A percentile compares a stretch with the other conserved stretches of the same genome.
Evolutionary conservation across 768 basidiomycete species (phyloP).

Genomic region (Pilatotrama ljubarskyi): DNA sequence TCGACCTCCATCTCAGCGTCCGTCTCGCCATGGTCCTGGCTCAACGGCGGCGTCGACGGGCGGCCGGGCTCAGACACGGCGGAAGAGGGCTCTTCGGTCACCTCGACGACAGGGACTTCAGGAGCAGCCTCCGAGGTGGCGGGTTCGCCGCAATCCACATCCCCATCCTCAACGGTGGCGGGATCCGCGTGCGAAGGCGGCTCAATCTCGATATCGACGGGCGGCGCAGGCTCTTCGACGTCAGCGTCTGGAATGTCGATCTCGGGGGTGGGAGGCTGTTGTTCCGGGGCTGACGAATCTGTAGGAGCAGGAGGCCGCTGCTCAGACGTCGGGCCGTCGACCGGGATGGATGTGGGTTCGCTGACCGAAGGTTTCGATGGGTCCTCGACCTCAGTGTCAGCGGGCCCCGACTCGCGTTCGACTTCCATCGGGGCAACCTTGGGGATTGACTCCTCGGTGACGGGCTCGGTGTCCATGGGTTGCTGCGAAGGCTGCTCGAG

Average conservation of each 20-base stretch:
- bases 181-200: conserved; percentile 13
- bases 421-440: conserved; percentile 1
- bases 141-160: background rate
- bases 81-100: background rate
- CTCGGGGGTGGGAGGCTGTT: conserved; percentile 12
- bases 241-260: conserved; percentile 18
- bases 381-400: background rate
- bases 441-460: background rate
- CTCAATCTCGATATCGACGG: conserved; percentile 12
- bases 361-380: background rate
- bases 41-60: conserved; percentile 7
- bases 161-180: background rate
- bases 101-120: background rate
- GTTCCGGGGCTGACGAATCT: too few relatives aligned
- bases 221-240: background rate
- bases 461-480: conserved; percentile 5
- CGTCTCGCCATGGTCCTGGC: conserved; percentile 4
- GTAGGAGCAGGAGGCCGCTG: too few relatives aligned
- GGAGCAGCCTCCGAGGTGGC: background rate
- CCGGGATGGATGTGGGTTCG: background rate
- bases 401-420: background rate
- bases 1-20: conserved; percentile 18
- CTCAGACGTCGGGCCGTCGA: background rate
- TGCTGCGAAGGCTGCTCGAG: background rate
- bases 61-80: background rate